A percentile compares a stretch with the other conserved stretches of the same genome.
Evolutionary conservation across 2,329 filamentous ascomycete species (phyloP).

Genomic region (Plectosphaerella sp.): DNA sequence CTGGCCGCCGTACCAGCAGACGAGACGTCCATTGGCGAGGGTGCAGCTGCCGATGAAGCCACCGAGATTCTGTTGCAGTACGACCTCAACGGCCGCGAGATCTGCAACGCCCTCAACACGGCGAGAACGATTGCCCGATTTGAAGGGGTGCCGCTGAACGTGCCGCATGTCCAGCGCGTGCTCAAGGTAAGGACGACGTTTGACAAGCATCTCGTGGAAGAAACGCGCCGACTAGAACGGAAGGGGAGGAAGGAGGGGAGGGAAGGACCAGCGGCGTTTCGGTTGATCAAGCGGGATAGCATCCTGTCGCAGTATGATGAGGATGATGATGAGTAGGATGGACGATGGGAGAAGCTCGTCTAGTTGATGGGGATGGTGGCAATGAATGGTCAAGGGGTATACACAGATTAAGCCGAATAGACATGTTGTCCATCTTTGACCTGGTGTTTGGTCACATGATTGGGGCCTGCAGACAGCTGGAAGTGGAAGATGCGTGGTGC

Average conservation of each 20-base stretch:
- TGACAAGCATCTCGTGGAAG: neutral
- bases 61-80: too few species aligned
- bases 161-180: too few species aligned
- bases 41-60: neutral
- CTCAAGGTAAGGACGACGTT: too few species aligned
- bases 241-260: neutral
- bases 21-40: neutral
- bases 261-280: neutral
- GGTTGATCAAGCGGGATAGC: constrained; percentile 1
- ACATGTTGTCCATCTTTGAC: too few species aligned
- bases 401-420: too few species aligned
- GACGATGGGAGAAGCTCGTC: neutral
- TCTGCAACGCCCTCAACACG: neutral
- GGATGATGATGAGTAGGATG: neutral
- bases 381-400: too few species aligned
- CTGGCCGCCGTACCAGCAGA: neutral
- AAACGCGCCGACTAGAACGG: neutral
- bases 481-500: too few species aligned
- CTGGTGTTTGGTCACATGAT: too few species aligned
- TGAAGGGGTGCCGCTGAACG: too few species aligned
- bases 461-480: too few species aligned
- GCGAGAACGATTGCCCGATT: too few species aligned
- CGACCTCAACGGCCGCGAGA: neutral
- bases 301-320: neutral
- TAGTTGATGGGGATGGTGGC: too few species aligned